Percentiles rank a stretch among this genome's conserved stretches.
Conservation (phyloP, 257 asterid species). For the Rauvolfia tetraphylla region DNA sequence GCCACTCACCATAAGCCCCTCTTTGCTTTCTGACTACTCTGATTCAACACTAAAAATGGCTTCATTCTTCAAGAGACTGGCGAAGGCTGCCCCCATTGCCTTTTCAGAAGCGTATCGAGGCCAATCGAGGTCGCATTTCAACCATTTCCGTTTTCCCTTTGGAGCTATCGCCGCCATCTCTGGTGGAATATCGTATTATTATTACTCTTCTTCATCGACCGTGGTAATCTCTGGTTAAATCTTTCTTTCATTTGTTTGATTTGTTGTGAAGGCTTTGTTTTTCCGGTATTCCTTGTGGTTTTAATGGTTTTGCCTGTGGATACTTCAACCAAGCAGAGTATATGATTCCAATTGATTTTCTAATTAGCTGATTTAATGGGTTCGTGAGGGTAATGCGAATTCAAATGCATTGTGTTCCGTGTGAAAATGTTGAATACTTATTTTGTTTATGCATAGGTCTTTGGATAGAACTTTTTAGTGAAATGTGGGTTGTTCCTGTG, state of each 20-base stretch:
- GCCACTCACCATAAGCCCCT: neutral
- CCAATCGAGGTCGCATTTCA: constrained; percentile 33
- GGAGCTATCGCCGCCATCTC: constrained; percentile 80
- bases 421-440: neutral
- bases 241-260: neutral
- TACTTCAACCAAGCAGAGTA: neutral
- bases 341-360: neutral
- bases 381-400: neutral
- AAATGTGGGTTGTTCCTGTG: neutral
- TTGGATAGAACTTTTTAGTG: neutral
- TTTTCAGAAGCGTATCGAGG: constrained; percentile 28
- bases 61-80: constrained; percentile 41
- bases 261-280: neutral
- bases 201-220: constrained; percentile 45
- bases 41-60: constrained; percentile 34
- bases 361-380: neutral
- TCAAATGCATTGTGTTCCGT: neutral
- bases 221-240: constrained; percentile 41
- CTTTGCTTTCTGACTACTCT: neutral
- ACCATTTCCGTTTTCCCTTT: constrained; percentile 44
- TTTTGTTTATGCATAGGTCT: neutral
- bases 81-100: constrained; percentile 57
- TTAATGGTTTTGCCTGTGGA: neutral
- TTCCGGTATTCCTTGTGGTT: neutral
- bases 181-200: constrained; percentile 69